Conservation (phyloP, 768 basidiomycete genomes). For the Paxillus involutus region DNA sequence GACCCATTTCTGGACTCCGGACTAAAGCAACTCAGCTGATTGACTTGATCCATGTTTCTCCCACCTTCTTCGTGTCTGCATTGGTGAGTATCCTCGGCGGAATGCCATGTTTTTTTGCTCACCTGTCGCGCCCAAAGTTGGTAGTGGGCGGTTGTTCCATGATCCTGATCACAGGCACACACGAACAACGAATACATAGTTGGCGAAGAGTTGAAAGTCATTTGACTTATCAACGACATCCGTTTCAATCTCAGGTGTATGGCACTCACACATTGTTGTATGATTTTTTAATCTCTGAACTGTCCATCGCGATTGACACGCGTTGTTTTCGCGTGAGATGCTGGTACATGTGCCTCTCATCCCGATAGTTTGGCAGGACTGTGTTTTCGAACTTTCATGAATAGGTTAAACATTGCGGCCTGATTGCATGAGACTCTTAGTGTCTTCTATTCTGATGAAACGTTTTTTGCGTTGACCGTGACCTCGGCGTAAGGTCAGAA, state of each 20-base stretch:
- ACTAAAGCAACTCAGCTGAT: slow-evolving; percentile 27
- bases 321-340: not conserved
- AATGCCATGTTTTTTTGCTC: not conserved
- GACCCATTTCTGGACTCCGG: slow-evolving; percentile 50
- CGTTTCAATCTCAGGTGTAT: slow-evolving; percentile 4
- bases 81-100: slow-evolving; percentile 8
- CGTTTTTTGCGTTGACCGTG: too few species aligned
- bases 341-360: too few species aligned
- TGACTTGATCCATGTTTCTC: not conserved
- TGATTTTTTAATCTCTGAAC: not conserved
- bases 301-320: not conserved
- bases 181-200: not conserved
- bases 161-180: not conserved
- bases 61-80: not conserved
- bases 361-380: too few species aligned
- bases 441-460: too few species aligned
- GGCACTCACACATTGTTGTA: not conserved
- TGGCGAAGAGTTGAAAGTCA: not conserved
- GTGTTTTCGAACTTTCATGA: too few species aligned
- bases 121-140: slow-evolving; percentile 1
- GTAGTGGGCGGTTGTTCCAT: too few species aligned
- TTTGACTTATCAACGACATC: not conserved
- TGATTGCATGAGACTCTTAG: too few species aligned
- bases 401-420: too few species aligned
- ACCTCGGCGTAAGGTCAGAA: too few species aligned